These are phyloP conservation scores for Limtongia smithiae DNA, from an alignment of 805 yeast species.

Conservation along the genomic window DNA sequence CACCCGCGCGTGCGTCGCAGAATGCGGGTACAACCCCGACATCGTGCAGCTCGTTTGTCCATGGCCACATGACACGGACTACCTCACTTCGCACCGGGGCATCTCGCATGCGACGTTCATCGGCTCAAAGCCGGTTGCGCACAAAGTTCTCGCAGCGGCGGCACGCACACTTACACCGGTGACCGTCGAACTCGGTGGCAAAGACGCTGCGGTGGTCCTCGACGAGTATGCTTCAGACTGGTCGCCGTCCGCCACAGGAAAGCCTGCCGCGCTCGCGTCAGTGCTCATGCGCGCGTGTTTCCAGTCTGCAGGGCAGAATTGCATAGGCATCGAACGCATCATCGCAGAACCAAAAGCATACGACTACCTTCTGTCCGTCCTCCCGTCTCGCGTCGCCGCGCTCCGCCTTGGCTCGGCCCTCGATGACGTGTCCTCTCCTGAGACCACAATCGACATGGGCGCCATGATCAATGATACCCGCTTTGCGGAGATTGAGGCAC, in stretches of 20 bases:
- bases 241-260: neutral
- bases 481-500: constrained; percentile 60
- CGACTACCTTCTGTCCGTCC: constrained; percentile 53
- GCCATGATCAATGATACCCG: constrained; percentile 83
- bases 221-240: constrained; percentile 50
- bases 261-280: constrained; percentile 56
- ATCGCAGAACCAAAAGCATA: constrained; percentile 73
- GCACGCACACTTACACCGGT: constrained; percentile 86
- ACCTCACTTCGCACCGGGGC: constrained; percentile 78
- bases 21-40: constrained; percentile 73
- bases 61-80: constrained; percentile 84
- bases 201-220: constrained; percentile 83
- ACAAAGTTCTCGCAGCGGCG: constrained; percentile 78
- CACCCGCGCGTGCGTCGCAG: constrained; percentile 65
- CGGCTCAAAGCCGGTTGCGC: constrained; percentile 94
- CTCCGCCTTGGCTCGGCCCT: constrained; percentile 85
- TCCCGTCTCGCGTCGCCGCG: constrained; percentile 54
- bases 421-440: constrained; percentile 58
- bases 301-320: constrained; percentile 96
- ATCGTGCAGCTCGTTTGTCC: constrained; percentile 85
- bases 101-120: constrained; percentile 88
- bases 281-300: constrained; percentile 91
- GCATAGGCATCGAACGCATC: constrained; percentile 95
- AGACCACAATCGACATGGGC: constrained; percentile 76
- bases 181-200: constrained; percentile 95